phyloP scores from a whole-genome alignment of 345 rosid species.

The Bretschneidera sinensis region DNA sequence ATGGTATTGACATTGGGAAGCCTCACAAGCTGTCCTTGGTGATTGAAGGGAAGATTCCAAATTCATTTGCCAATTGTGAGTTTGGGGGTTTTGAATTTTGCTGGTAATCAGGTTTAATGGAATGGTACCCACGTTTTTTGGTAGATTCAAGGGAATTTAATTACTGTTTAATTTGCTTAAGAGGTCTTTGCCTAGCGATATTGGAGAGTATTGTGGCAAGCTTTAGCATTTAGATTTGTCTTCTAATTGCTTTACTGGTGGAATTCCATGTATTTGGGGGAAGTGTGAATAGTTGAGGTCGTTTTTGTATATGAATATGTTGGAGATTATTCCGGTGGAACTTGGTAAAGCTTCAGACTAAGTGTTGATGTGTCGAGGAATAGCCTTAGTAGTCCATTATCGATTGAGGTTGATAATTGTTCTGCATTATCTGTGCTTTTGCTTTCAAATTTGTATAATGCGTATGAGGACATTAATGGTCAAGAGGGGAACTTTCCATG shows the following conservation, averaged over 20 bases:
- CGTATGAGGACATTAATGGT: slow-evolving; percentile 32
- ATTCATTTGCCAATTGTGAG: slow-evolving; percentile 29
- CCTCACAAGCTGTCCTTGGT: slow-evolving; percentile 96
- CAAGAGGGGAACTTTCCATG: slow-evolving; percentile 30
- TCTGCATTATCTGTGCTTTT: slow-evolving; percentile 63
- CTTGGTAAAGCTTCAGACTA: slow-evolving; percentile 68
- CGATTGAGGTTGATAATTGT: slow-evolving; percentile 74
- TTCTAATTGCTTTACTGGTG: slow-evolving; percentile 60
- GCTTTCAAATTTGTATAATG: slow-evolving; percentile 54
- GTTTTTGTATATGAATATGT: slow-evolving; percentile 63
- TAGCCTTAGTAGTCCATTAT: slow-evolving; percentile 63
- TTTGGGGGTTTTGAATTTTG: slow-evolving; percentile 63
- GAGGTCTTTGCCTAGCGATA: slow-evolving; percentile 54
- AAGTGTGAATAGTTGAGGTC: slow-evolving; percentile 52
- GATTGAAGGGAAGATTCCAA: slow-evolving; percentile 56
- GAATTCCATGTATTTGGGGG: slow-evolving; percentile 66
- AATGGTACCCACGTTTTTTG: slow-evolving; percentile 59
- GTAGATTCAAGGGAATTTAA: slow-evolving; percentile 55
- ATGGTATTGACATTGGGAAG: slow-evolving; percentile 88
- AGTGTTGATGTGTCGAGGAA: slow-evolving; percentile 86
- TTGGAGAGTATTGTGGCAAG: slow-evolving; percentile 63
- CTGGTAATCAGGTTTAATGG: slow-evolving; percentile 75
- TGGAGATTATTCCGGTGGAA: slow-evolving; percentile 59
- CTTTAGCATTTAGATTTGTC: slow-evolving; percentile 89
- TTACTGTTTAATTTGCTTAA: slow-evolving; percentile 51